Evolutionary conservation across 768 basidiomycete genomes (phyloP).

Genomic region (Mycena epipterygia): DNA sequence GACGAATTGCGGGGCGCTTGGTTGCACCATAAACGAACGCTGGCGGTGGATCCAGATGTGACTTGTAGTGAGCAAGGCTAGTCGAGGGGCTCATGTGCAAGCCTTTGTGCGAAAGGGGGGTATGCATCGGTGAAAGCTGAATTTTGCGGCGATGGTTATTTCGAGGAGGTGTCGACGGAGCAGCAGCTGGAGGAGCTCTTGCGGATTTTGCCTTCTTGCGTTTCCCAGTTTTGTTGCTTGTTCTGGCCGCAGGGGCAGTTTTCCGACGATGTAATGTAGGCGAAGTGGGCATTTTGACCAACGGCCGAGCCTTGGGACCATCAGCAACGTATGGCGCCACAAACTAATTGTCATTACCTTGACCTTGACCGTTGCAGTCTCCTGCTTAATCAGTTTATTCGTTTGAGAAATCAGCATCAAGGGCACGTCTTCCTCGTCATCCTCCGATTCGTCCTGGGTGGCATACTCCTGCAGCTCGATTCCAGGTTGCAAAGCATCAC

Average conservation of each 20-base stretch:
- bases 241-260: constrained; percentile 32
- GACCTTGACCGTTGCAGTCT: constrained; percentile 14
- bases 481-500: constrained; percentile 52
- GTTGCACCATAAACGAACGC: constrained; percentile 41
- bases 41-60: constrained; percentile 75
- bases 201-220: constrained; percentile 29
- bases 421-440: constrained; percentile 46
- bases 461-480: constrained; percentile 50
- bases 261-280: constrained; percentile 34
- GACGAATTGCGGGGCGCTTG: constrained; percentile 44
- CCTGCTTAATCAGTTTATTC: constrained; percentile 33
- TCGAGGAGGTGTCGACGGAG: constrained; percentile 58
- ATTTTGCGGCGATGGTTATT: constrained; percentile 40
- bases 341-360: constrained; percentile 36
- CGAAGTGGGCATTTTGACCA: constrained; percentile 23
- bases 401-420: constrained; percentile 38
- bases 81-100: constrained; percentile 78
- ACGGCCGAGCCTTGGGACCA: constrained; percentile 18
- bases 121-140: constrained; percentile 71
- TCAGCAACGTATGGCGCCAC: constrained; percentile 9
- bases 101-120: constrained; percentile 77
- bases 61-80: constrained; percentile 78
- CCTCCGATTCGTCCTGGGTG: constrained; percentile 44
- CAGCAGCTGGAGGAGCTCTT: not conserved
- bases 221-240: constrained; percentile 18